Percentiles rank a stretch among this genome's conserved stretches.
These are phyloP conservation scores for Pinus taeda DNA, from an alignment of 75 land plant genomes.

Conservation along the genomic window DNA sequence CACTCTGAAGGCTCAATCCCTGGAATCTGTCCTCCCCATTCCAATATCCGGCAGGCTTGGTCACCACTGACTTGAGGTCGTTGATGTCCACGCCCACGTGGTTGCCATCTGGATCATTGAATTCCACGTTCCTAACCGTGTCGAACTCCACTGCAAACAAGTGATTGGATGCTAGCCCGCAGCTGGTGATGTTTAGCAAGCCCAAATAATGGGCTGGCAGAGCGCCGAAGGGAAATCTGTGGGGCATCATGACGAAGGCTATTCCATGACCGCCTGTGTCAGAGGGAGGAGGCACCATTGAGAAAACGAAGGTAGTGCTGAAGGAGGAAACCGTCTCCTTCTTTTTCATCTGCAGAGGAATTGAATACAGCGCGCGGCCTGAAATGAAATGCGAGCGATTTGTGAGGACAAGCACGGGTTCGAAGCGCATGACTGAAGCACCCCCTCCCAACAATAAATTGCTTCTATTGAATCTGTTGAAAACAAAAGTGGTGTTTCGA, in stretches of 20 bases:
- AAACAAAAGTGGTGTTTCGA: too few relatives aligned
- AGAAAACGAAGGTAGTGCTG: constrained; percentile 1
- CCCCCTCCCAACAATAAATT: too few relatives aligned
- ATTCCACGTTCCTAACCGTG: constrained; percentile 6
- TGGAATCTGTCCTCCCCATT: too few relatives aligned
- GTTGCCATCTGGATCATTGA: constrained; percentile 13
- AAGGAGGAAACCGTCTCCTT: background rate
- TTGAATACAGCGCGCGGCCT: too few relatives aligned
- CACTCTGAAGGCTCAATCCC: too few relatives aligned
- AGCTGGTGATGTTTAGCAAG: constrained; percentile 4
- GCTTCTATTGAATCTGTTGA: too few relatives aligned
- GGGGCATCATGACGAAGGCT: constrained; percentile 17
- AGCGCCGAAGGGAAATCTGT: background rate
- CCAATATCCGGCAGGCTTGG: too few relatives aligned
- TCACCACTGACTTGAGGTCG: too few relatives aligned
- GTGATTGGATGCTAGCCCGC: background rate
- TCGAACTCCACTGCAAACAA: constrained; percentile 37
- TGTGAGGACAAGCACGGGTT: too few relatives aligned
- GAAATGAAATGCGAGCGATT: too few relatives aligned
- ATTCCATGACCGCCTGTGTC: constrained; percentile 15
- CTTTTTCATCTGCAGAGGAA: too few relatives aligned
- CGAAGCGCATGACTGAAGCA: too few relatives aligned
- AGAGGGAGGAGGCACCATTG: background rate
- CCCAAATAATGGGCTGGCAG: constrained; percentile 8
- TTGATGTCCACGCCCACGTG: constrained; percentile 19